These are phyloP conservation scores for Agaricus bisporus DNA, from an alignment of 768 basidiomycete genomes.

Conservation along the genomic window DNA sequence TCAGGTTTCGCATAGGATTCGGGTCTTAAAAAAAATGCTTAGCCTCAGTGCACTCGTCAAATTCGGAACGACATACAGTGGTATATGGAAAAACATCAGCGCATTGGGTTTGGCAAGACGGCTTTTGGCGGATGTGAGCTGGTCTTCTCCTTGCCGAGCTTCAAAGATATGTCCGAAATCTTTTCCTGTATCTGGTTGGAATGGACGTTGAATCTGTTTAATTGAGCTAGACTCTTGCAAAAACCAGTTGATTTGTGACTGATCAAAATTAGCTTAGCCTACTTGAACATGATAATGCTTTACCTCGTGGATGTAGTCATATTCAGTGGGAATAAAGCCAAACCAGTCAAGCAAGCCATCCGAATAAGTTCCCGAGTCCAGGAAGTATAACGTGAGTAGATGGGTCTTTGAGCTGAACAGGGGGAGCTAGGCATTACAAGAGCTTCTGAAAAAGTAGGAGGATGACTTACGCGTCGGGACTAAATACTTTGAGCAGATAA, in stretches of 20 bases:
- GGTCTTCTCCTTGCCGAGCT: slow-evolving; percentile 45
- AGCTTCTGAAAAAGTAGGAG: background rate
- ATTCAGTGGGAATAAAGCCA: slow-evolving; percentile 63
- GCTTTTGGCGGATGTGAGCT: slow-evolving; percentile 45
- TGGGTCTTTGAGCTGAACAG: slow-evolving; percentile 71
- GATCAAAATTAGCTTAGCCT: background rate
- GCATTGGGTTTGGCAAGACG: slow-evolving; percentile 89
- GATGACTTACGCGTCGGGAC: slow-evolving; percentile 71
- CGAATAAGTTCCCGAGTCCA: slow-evolving; percentile 82
- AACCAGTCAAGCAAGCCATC: slow-evolving; percentile 55
- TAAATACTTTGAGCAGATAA: slow-evolving; percentile 80
- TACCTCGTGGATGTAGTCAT: slow-evolving; percentile 80
- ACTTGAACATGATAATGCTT: slow-evolving; percentile 12
- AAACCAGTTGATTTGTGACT: slow-evolving; percentile 91
- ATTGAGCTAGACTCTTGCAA: slow-evolving; percentile 74
- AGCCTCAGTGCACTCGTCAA: background rate
- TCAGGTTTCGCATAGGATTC: slow-evolving; percentile 76
- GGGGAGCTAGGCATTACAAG: background rate
- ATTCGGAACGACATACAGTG: slow-evolving; percentile 48
- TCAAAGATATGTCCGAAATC: slow-evolving; percentile 66
- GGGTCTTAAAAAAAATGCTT: slow-evolving; percentile 34
- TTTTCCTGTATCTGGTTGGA: slow-evolving; percentile 66
- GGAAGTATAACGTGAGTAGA: slow-evolving; percentile 84
- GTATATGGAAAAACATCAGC: slow-evolving; percentile 97
- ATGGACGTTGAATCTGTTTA: slow-evolving; percentile 74